Conservation (phyloP, 768 basidiomycete genomes). For the Albatrellus ellisii region DNA sequence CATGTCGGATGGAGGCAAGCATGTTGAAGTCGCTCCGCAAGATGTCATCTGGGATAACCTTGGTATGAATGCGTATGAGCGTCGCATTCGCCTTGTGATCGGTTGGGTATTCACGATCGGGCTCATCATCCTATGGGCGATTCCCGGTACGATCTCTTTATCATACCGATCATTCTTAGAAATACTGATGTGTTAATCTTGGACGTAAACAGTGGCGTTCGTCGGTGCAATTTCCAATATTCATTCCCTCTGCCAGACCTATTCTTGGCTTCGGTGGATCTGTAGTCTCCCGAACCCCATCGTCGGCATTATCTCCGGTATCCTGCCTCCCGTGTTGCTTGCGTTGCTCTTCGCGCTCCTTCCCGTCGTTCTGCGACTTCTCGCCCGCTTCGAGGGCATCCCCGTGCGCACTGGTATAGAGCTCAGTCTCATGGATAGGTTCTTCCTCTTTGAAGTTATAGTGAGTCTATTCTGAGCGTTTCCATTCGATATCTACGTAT, state of each 20-base stretch:
- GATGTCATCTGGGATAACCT: slow-evolving; percentile 94
- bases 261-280: slow-evolving; percentile 74
- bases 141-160: slow-evolving; percentile 43
- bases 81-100: slow-evolving; percentile 23
- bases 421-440: slow-evolving; percentile 84
- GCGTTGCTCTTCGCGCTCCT: slow-evolving; percentile 88
- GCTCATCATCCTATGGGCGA: slow-evolving; percentile 77
- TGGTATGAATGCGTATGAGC: slow-evolving; percentile 79
- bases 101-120: slow-evolving; percentile 68
- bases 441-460: slow-evolving; percentile 84
- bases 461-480: slow-evolving; percentile 30
- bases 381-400: slow-evolving; percentile 83
- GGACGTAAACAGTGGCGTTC: slow-evolving; percentile 27
- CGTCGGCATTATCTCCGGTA: slow-evolving; percentile 79
- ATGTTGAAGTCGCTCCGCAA: slow-evolving; percentile 71
- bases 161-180: background rate
- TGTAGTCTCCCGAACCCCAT: slow-evolving; percentile 52
- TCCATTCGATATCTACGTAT: background rate
- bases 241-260: slow-evolving; percentile 45
- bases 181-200: background rate
- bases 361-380: slow-evolving; percentile 66
- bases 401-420: slow-evolving; percentile 77
- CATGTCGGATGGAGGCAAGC: slow-evolving; percentile 48
- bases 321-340: slow-evolving; percentile 76
- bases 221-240: slow-evolving; percentile 83